These are phyloP conservation scores for Cercospora sojina DNA, from an alignment of 2,329 filamentous ascomycete species.

Conservation along the genomic window DNA sequence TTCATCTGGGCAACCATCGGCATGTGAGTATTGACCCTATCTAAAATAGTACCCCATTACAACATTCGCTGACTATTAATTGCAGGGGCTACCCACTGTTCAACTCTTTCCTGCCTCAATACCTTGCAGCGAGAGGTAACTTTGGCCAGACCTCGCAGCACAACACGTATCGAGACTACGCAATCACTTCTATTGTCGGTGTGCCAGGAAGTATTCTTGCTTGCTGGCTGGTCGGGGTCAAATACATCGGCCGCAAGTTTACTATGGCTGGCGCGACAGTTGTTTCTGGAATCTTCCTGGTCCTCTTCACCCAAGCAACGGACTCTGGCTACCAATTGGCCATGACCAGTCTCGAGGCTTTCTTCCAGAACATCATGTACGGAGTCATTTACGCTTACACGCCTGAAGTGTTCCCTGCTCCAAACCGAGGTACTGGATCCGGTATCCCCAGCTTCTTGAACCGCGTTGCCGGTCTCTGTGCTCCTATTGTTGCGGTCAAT, in stretches of 20 bases:
- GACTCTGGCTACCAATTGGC: constrained; percentile 58
- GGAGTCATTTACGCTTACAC: constrained; percentile 75
- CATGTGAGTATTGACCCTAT: constrained; percentile 44
- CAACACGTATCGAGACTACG: constrained; percentile 72
- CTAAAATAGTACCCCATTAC: neutral
- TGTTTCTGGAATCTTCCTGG: constrained; percentile 67
- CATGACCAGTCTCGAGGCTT: constrained; percentile 60
- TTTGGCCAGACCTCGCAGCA: constrained; percentile 38
- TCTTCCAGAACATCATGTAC: constrained; percentile 67
- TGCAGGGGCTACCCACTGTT: constrained; percentile 73
- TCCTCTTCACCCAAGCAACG: constrained; percentile 61
- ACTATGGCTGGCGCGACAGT: constrained; percentile 68
- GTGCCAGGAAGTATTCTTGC: constrained; percentile 75
- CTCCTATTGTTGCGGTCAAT: constrained; percentile 63
- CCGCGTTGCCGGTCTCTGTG: constrained; percentile 64
- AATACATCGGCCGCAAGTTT: constrained; percentile 69
- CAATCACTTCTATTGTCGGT: constrained; percentile 73
- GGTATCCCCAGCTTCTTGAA: constrained; percentile 73
- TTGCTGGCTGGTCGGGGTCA: constrained; percentile 69
- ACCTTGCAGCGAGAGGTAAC: constrained; percentile 60
- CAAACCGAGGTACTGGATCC: constrained; percentile 68
- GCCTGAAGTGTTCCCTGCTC: constrained; percentile 72
- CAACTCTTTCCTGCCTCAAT: constrained; percentile 87
- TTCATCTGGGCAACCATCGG: constrained; percentile 81
- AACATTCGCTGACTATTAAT: neutral